Evolutionary conservation across 2,329 filamentous ascomycete genomes (phyloP), one percentile per base, ranked within the genome.

Genomic region (Fusarium sp.): DNA sequence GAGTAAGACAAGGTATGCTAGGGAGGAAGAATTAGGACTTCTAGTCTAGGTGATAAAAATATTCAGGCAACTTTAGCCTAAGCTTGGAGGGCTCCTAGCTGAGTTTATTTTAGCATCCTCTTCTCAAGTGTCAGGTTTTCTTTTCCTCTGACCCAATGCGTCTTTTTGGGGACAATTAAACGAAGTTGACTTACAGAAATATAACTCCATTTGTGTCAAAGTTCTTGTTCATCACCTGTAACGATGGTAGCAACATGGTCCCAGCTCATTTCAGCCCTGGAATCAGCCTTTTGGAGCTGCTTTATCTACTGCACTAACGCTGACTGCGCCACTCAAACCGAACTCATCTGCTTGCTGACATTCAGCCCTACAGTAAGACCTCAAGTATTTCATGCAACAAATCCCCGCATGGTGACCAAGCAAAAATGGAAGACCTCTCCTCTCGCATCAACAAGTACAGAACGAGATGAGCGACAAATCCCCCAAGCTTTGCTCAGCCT

Each of bases 131-230:
- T 42, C n/a, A 48, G 14, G 14, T 33, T 33, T 33, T 33, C 31
- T 33, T 33, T 33, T 33, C 31, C 31, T 33, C 31, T 33, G 31
- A 15, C 31, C 31, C 31, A 33, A 14, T 33, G 31, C 31, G 31
- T 33, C 12, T 33, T 33, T 33, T 33, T 33, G 31, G 31, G 31
- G 31, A 33, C 31, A 33, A 33, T 33, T 33, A 33, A 33, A 15
- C 12, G 12, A 33, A 31, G 21, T 18, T 31, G 4, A 16, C 10
- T 9, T 4, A 31, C 11, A 31, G 5, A 23, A 23, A 10, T 29
- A 18, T 14, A 10, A 27, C 2, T 35, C 9, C 21, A 35, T 21
- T 35, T 4, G 1, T 35, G 2, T 51, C 31, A 6, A 1, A 0
- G 9, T 11, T 11, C 7, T 51, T 2, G 7, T 35, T 35, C 9